phyloP scores from a whole-genome alignment of 805 yeast species.

The Wickerhamomyces sydowiorum region DNA sequence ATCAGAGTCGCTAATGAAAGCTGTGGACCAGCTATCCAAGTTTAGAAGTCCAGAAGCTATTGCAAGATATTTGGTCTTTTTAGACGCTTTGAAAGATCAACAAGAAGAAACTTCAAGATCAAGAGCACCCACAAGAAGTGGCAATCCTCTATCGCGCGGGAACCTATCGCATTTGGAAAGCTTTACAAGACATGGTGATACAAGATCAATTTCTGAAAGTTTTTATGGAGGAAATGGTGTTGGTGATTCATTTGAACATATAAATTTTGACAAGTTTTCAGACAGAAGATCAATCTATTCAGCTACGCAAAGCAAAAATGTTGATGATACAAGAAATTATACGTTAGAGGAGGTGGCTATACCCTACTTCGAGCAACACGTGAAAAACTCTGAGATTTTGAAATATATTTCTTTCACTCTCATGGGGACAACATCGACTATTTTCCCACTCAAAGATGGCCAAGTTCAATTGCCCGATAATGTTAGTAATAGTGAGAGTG shows the following conservation, averaged over 20 bases:
- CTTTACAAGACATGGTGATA: conserved; percentile 3
- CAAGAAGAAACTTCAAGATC: not conserved
- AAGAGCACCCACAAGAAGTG: not conserved
- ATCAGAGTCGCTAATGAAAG: not conserved
- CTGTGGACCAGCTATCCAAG: conserved; percentile 7
- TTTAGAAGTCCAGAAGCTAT: conserved; percentile 4
- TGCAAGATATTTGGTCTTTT: conserved; percentile 29
- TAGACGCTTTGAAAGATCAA: conserved; percentile 17
- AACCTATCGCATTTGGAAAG: not conserved
- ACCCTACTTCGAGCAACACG: conserved; percentile 29
- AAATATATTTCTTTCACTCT: conserved; percentile 46
- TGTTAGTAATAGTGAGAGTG: conserved; percentile 51
- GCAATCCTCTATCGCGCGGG: not conserved
- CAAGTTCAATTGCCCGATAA: conserved; percentile 40
- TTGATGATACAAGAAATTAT: conserved; percentile 6
- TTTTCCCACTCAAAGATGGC: conserved; percentile 39
- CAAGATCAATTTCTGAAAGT: conserved; percentile 5
- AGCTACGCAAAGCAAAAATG: conserved; percentile 8
- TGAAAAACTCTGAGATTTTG: conserved; percentile 37
- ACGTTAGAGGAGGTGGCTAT: conserved; percentile 25
- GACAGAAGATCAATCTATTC: conserved; percentile 32
- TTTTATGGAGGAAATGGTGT: conserved; percentile 14
- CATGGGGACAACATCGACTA: conserved; percentile 55
- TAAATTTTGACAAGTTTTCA: conserved; percentile 27
- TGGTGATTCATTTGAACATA: conserved; percentile 34